Evolutionary conservation across 805 yeast genomes (phyloP).

Genomic region (Wickerhamiella azymoides): DNA sequence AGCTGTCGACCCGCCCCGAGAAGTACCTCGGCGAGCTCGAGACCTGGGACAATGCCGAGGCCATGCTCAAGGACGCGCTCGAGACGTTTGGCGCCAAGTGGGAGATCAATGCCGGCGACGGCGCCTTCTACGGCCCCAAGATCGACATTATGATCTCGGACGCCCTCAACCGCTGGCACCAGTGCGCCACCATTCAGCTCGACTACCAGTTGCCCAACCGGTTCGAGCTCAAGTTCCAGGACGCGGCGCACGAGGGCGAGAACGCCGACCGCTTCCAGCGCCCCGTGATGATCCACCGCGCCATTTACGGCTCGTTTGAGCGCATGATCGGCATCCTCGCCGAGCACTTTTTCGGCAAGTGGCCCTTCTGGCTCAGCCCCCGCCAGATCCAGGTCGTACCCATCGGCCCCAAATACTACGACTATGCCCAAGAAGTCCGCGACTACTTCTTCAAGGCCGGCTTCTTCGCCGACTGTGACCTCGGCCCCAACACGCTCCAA

Average conservation of each 20-base stretch:
- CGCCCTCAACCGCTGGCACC: constrained; percentile 93
- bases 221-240: constrained; percentile 78
- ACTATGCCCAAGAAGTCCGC: constrained; percentile 74
- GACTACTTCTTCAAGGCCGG: constrained; percentile 50
- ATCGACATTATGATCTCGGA: constrained; percentile 93
- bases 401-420: constrained; percentile 85
- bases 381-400: constrained; percentile 94
- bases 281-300: constrained; percentile 99
- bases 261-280: constrained; percentile 44
- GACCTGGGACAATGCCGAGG: constrained; percentile 89
- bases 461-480: constrained; percentile 84
- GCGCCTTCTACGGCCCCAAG: constrained; percentile 95
- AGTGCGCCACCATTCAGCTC: constrained; percentile 96
- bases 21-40: constrained; percentile 87
- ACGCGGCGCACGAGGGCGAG: constrained; percentile 22
- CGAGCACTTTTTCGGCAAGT: constrained; percentile 96
- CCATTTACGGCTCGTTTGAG: constrained; percentile 94
- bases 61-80: constrained; percentile 67
- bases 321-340: constrained; percentile 98
- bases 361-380: constrained; percentile 99
- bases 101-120: constrained; percentile 95
- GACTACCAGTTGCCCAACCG: constrained; percentile 97
- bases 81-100: constrained; percentile 77
- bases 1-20: constrained; percentile 93
- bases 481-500: constrained; percentile 89